A percentile compares a stretch with the other conserved stretches of the same genome.
Evolutionary conservation across 345 rosid genomes (phyloP).

Genomic region (Camelina neglecta): DNA sequence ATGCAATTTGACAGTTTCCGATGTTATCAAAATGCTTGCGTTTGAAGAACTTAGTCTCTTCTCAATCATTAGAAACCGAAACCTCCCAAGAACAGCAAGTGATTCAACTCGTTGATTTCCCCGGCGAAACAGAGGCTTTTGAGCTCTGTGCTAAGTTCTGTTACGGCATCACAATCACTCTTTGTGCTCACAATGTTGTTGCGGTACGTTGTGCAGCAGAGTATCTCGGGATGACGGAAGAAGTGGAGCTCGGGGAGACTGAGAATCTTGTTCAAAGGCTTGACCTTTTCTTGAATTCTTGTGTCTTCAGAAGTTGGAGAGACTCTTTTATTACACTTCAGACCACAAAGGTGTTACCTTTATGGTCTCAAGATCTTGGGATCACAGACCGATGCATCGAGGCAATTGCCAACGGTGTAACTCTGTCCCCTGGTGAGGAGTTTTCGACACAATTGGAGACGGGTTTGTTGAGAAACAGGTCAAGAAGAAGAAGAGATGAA

Average conservation of each 20-base stretch:
- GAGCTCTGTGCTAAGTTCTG: slow-evolving; percentile 98
- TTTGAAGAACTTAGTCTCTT: slow-evolving; percentile 55
- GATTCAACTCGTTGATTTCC: slow-evolving; percentile 81
- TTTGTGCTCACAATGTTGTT: slow-evolving; percentile 86
- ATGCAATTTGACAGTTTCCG: slow-evolving; percentile 68
- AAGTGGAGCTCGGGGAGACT: slow-evolving; percentile 62
- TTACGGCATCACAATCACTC: slow-evolving; percentile 90
- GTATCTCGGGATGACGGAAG: slow-evolving; percentile 90
- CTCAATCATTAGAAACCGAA: slow-evolving; percentile 57
- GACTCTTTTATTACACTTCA: slow-evolving; percentile 82
- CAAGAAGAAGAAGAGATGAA: slow-evolving; percentile 76
- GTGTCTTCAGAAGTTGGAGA: slow-evolving; percentile 83
- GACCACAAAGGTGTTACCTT: slow-evolving; percentile 67
- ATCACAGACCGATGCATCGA: slow-evolving; percentile 85
- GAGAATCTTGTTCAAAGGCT: slow-evolving; percentile 84
- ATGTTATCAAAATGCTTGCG: slow-evolving; percentile 82
- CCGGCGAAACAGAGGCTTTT: slow-evolving; percentile 84
- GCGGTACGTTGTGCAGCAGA: slow-evolving; percentile 86
- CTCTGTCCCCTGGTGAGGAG: slow-evolving; percentile 61
- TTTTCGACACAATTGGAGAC: slow-evolving; percentile 27
- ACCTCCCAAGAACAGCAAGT: slow-evolving; percentile 65
- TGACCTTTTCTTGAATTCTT: slow-evolving; percentile 79
- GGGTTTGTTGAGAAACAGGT: slow-evolving; percentile 75
- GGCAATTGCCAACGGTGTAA: slow-evolving; percentile 66
- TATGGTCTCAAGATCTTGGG: slow-evolving; percentile 84